A percentile compares a stretch with the other conserved stretches of the same genome.
These are phyloP conservation scores for Rhinocladiella mackenziei DNA, from an alignment of 2,329 filamentous ascomycete species.

Conservation along the genomic window DNA sequence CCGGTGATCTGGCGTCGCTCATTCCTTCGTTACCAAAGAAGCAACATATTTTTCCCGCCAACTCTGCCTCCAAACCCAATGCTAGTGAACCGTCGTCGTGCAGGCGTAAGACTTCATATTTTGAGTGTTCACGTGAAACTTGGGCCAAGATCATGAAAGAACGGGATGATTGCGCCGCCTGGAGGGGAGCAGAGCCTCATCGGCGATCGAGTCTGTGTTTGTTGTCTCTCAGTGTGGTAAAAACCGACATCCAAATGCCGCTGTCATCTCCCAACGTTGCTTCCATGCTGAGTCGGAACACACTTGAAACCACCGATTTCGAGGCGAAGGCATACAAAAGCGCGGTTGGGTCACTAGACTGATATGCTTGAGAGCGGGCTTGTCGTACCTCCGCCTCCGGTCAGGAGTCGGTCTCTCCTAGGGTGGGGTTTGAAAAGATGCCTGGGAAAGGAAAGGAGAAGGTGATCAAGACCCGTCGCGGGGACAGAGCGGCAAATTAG, in stretches of 20 bases:
- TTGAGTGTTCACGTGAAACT: slow-evolving; percentile 16
- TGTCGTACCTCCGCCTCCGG: slow-evolving; percentile 2
- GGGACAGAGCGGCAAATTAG: slow-evolving; percentile 18
- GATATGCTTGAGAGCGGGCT: slow-evolving; percentile 18
- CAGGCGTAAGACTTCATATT: slow-evolving; percentile 11
- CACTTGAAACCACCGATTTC: neutral
- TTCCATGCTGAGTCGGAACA: neutral
- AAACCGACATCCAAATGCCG: slow-evolving; percentile 1
- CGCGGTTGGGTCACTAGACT: slow-evolving; percentile 8
- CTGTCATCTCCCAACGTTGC: slow-evolving; percentile 1
- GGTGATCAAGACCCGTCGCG: slow-evolving; percentile 16
- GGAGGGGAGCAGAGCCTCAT: slow-evolving; percentile 9
- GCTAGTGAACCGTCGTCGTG: slow-evolving; percentile 2
- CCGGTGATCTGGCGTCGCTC: slow-evolving; percentile 21
- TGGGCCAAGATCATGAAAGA: slow-evolving; percentile 11
- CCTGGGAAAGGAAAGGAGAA: slow-evolving; percentile 18
- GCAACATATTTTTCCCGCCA: slow-evolving; percentile 1
- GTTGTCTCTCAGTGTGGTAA: neutral
- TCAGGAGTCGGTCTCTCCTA: neutral
- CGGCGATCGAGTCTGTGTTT: slow-evolving; percentile 8
- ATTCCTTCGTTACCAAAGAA: slow-evolving; percentile 14
- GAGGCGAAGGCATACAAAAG: slow-evolving; percentile 1
- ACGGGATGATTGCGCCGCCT: slow-evolving; percentile 11
- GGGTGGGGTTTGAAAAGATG: slow-evolving; percentile 13
- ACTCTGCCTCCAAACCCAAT: slow-evolving; percentile 2